Evolutionary conservation across 2,329 filamentous ascomycete genomes (phyloP), one percentile per base, ranked within the genome.

Genomic region (Nigrograna mackinnonii): DNA sequence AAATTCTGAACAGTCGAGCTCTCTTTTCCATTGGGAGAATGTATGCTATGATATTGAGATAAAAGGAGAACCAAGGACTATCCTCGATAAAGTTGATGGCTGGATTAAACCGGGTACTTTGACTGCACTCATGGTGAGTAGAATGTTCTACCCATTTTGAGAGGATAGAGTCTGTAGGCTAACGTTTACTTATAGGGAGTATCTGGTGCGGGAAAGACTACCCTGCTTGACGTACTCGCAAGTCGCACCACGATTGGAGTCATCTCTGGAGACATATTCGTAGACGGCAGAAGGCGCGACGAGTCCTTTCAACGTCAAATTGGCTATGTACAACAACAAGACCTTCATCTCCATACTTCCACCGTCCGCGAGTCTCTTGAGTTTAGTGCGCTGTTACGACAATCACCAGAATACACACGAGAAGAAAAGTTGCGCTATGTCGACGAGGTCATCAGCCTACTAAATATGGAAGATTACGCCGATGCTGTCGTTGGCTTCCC

Each of bases 301-400:
- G 78, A 78, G 35, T 89, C 86, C 0, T 95, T 95, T 77, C 89
- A 92, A 67, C 85, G 89, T 47, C 91, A 90, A 71, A 91, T 88
- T 0, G 89, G 89, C 34, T 94, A 94, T 54, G 89, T 89, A 24
- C 87, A 94, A 60, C 90, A 95, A 63, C 88, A 94, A 63, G 90
- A 95, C 77, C 76, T 95, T 12, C 90, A 95, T 63, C 75, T 92
- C 21, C 76, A 84, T 38, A 92, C 89, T 0, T 82, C 83, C 0
- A 95, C 90, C 1, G 89, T 95, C 20, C 84, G 90, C 14, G 44
- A 95, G 69, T 88, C 81, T 2, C 66, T 84, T 6, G 70, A 76
- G 11, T 84, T 84, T 60, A 81, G 77, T 12, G 81, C 81, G 1
- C 69, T 79, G 41, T 72, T 84, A 3, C 74, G 81, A 24, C 80